Percentiles rank a stretch among this genome's conserved stretches.
Conservation (phyloP, 805 yeast species). For the Saccharomycopsis oosterbeekiorum region DNA sequence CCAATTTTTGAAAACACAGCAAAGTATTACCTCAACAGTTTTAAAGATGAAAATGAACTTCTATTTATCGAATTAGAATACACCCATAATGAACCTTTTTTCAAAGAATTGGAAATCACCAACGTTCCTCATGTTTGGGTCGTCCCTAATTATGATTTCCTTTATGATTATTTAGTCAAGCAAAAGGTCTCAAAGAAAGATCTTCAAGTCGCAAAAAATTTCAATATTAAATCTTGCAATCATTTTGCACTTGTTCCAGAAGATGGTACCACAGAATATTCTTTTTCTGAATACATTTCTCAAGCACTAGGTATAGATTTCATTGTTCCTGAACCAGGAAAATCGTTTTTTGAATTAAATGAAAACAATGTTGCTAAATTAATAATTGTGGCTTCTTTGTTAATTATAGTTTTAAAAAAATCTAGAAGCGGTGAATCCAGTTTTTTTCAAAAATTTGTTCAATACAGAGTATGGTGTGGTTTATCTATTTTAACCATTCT, state of each 20-base stretch:
- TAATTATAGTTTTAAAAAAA: conserved; percentile 12
- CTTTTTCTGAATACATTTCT: conserved; percentile 46
- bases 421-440: conserved; percentile 1
- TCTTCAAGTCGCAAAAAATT: background rate
- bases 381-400: conserved; percentile 5
- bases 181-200: background rate
- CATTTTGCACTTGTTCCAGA: conserved; percentile 30
- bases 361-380: conserved; percentile 9
- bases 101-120: conserved; percentile 33
- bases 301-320: conserved; percentile 30
- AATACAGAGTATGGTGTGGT: conserved; percentile 23
- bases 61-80: conserved; percentile 46
- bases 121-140: conserved; percentile 63
- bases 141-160: conserved; percentile 35
- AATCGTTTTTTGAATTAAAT: background rate
- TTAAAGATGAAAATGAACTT: conserved; percentile 23
- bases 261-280: conserved; percentile 28
- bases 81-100: conserved; percentile 31
- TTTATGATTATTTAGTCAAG: background rate
- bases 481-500: conserved; percentile 34
- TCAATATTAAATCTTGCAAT: conserved; percentile 9
- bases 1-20: conserved; percentile 13
- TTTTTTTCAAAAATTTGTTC: conserved; percentile 7
- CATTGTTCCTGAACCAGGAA: background rate
- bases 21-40: background rate